Percentiles rank a stretch among this genome's conserved stretches.
phyloP scores from a whole-genome alignment of 2,329 filamentous ascomycete genomes.

The Davidsoniella australis region DNA sequence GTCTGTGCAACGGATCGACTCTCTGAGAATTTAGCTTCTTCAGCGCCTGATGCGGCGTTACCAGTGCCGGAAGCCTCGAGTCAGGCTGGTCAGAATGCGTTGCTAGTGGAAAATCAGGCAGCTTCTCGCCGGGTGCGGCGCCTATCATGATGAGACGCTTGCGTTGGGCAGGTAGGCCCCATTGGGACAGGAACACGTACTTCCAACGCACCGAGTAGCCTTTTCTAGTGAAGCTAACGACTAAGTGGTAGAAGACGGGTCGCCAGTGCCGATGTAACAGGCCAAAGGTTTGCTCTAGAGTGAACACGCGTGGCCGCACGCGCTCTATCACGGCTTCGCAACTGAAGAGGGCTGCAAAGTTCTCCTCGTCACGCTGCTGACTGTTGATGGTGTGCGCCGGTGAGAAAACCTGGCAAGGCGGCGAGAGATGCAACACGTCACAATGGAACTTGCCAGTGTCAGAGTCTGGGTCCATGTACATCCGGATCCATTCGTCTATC shows the following conservation, averaged over 20 bases:
- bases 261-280: constrained; percentile 36
- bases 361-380: constrained; percentile 52
- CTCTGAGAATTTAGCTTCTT: constrained; percentile 17
- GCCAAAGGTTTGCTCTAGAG: constrained; percentile 64
- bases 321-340: constrained; percentile 39
- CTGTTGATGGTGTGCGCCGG: constrained; percentile 48
- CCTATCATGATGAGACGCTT: constrained; percentile 40
- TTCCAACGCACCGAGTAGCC: constrained; percentile 59
- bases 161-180: constrained; percentile 32
- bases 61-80: constrained; percentile 21
- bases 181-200: constrained; percentile 34
- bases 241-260: constrained; percentile 38
- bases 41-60: constrained; percentile 29
- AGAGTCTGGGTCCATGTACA: constrained; percentile 13
- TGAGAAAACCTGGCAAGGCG: constrained; percentile 63
- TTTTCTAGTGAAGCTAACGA: constrained; percentile 45
- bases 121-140: constrained; percentile 47
- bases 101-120: constrained; percentile 46
- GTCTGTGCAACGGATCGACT: constrained; percentile 25
- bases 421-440: constrained; percentile 59
- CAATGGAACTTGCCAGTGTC: constrained; percentile 23
- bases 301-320: constrained; percentile 49
- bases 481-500: constrained; percentile 30
- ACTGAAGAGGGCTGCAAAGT: constrained; percentile 41
- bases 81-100: constrained; percentile 34